Conservation (phyloP, 768 basidiomycete genomes). For the Exsudoporus frostii region DNA sequence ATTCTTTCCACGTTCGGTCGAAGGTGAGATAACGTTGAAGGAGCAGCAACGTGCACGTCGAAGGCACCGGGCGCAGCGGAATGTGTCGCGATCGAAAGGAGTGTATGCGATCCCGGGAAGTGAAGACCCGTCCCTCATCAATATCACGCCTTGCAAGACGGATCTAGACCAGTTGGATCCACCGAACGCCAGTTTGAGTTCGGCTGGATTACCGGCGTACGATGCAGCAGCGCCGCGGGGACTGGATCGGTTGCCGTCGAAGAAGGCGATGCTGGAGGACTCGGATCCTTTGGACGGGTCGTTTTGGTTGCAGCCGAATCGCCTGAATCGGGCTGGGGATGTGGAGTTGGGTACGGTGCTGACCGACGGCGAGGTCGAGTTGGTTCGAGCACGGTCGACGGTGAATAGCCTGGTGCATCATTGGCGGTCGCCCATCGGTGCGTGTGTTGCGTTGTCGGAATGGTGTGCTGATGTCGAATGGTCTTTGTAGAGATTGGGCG, state of each 20-base stretch:
- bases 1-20: constrained; percentile 79
- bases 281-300: constrained; percentile 12
- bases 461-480: not conserved
- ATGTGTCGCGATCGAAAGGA: not conserved
- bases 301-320: constrained; percentile 25
- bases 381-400: constrained; percentile 40
- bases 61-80: constrained; percentile 18
- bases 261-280: constrained; percentile 33
- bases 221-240: constrained; percentile 29
- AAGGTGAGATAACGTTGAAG: constrained; percentile 55
- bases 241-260: not conserved
- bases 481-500: constrained; percentile 10
- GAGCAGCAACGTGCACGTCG: constrained; percentile 38
- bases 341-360: constrained; percentile 19
- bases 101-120: not conserved
- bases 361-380: constrained; percentile 40
- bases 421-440: constrained; percentile 71
- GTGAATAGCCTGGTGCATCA: constrained; percentile 55
- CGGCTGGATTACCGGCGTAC: constrained; percentile 20
- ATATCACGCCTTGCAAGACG: constrained; percentile 1
- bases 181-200: not conserved
- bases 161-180: not conserved
- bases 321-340: constrained; percentile 20
- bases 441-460: constrained; percentile 7
- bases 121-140: constrained; percentile 13